phyloP scores from a whole-genome alignment of 345 rosid genomes.

The Geranium rotundifolium region DNA sequence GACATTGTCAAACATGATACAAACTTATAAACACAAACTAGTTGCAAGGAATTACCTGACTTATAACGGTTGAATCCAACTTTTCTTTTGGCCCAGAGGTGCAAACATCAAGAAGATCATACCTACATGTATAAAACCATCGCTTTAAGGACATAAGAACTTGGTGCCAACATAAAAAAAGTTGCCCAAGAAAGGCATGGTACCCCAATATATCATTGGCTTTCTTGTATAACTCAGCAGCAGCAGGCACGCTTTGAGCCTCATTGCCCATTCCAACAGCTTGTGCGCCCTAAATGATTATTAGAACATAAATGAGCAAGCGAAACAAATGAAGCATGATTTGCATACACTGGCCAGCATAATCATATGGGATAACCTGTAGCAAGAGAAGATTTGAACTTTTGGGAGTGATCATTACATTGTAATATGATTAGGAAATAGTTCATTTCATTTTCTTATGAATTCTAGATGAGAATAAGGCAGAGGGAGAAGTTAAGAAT shows the following conservation, averaged over 20 bases:
- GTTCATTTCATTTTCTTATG: no score
- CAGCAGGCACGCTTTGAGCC: slow-evolving; percentile 62
- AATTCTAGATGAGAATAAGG: no score
- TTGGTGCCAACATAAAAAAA: neutral
- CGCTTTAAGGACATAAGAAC: neutral
- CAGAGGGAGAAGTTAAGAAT: no score
- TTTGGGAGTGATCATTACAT: no score
- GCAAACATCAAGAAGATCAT: slow-evolving; percentile 90
- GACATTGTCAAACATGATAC: no score
- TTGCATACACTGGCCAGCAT: neutral
- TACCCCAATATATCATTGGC: slow-evolving; percentile 81
- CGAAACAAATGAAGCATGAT: neutral
- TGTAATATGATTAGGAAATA: no score
- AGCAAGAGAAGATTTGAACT: no score
- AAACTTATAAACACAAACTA: no score
- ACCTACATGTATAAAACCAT: slow-evolving; percentile 32
- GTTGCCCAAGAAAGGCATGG: neutral
- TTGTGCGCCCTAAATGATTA: slow-evolving; percentile 72
- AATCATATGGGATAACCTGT: neutral
- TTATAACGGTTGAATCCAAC: slow-evolving; percentile 83
- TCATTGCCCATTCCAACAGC: slow-evolving; percentile 96
- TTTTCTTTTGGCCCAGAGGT: slow-evolving; percentile 87
- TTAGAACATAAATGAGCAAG: neutral
- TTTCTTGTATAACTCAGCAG: slow-evolving; percentile 62
- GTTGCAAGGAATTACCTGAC: slow-evolving; percentile 43